These are phyloP conservation scores for Trichoderma gracile DNA, from an alignment of 2,329 filamentous ascomycete species.

Conservation along the genomic window DNA sequence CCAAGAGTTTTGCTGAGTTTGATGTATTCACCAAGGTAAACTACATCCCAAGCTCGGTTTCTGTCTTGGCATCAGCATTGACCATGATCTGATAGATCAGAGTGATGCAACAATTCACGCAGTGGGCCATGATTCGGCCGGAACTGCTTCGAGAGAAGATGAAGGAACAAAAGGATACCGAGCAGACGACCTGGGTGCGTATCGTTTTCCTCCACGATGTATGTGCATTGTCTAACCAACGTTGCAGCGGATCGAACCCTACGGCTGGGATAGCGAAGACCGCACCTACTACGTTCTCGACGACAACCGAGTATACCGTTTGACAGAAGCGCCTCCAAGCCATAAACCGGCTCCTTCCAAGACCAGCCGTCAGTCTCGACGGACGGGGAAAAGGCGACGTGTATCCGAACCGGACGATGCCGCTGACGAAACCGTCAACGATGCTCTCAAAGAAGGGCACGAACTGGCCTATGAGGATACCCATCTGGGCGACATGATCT, in stretches of 20 bases:
- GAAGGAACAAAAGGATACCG: conserved; percentile 75
- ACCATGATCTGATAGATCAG: conserved; percentile 54
- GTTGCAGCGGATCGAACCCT: conserved; percentile 69
- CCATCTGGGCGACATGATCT: conserved; percentile 73
- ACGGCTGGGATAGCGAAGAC: conserved; percentile 86
- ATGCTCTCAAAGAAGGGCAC: conserved; percentile 37
- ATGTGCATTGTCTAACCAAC: conserved; percentile 29
- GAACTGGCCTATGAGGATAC: conserved; percentile 51
- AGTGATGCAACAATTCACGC: conserved; percentile 83
- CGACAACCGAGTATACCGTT: conserved; percentile 88
- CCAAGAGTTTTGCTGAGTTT: conserved; percentile 75
- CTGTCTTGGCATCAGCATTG: background rate
- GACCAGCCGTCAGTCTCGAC: conserved; percentile 49
- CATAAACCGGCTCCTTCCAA: conserved; percentile 57
- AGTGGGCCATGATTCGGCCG: conserved; percentile 85
- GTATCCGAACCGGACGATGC: conserved; percentile 42
- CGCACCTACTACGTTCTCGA: conserved; percentile 88
- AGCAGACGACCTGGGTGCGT: conserved; percentile 81
- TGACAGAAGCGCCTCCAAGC: conserved; percentile 69
- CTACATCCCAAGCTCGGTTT: background rate
- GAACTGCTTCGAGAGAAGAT: conserved; percentile 86
- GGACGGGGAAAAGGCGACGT: conserved; percentile 73
- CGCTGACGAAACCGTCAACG: conserved; percentile 42
- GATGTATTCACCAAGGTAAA: conserved; percentile 76
- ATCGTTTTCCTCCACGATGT: background rate